A percentile compares a stretch with the other conserved stretches of the same genome.
phyloP scores from a whole-genome alignment of 176 grass and related monocot species.

The Lolium perenne region DNA sequence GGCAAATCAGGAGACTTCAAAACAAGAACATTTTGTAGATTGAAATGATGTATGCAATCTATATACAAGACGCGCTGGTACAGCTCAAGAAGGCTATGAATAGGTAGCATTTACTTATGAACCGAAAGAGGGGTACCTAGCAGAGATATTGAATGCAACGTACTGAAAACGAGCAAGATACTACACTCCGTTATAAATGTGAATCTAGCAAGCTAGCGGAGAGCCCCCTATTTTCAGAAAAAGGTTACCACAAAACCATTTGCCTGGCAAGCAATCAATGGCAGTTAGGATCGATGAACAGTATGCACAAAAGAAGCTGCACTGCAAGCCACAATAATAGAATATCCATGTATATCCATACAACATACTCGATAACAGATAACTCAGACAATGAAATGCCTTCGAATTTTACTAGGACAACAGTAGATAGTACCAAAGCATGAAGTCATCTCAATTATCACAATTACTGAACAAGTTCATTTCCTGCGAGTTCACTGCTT shows the following conservation, averaged over 20 bases:
- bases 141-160: constrained; percentile 44
- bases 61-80: not conserved
- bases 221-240: not conserved
- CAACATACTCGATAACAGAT: constrained; percentile 22
- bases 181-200: constrained; percentile 57
- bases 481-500: constrained; percentile 39
- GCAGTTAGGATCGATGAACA: constrained; percentile 32
- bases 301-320: constrained; percentile 29
- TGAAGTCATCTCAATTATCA: constrained; percentile 38
- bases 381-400: constrained; percentile 32
- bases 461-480: constrained; percentile 29
- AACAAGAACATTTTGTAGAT: constrained; percentile 1
- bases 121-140: constrained; percentile 38
- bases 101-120: constrained; percentile 14
- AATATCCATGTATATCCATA: constrained; percentile 43
- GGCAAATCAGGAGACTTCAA: constrained; percentile 22
- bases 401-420: constrained; percentile 30
- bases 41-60: not conserved
- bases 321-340: constrained; percentile 40
- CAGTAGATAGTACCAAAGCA: constrained; percentile 28
- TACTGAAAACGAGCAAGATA: constrained; percentile 46
- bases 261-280: constrained; percentile 54
- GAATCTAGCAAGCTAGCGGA: constrained; percentile 33
- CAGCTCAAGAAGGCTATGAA: not conserved
- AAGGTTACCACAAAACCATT: constrained; percentile 35